phyloP scores from a whole-genome alignment of 1,284 basidiomycete species.

The Ceratobasidium sp. region DNA sequence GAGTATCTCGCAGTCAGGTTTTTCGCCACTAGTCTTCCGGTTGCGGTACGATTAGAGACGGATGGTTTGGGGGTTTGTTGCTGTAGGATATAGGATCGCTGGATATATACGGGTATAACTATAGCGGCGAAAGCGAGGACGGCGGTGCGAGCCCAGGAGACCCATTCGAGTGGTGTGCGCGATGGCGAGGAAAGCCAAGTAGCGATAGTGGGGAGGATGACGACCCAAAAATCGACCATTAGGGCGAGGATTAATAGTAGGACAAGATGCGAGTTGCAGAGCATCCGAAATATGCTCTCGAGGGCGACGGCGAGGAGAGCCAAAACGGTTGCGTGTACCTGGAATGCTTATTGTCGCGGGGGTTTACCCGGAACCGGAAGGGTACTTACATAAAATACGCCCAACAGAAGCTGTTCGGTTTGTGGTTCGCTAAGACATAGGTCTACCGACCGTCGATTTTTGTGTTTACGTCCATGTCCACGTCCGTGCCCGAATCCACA shows the following conservation, averaged over 20 bases:
- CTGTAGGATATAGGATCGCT: neutral
- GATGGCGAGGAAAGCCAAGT: neutral
- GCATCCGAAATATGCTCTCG: neutral
- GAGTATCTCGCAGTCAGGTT: constrained; percentile 18
- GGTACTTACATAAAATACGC: constrained; percentile 24
- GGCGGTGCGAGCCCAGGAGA: constrained; percentile 2
- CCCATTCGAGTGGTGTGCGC: neutral
- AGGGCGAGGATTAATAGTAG: constrained; percentile 14
- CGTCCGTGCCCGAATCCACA: constrained; percentile 12
- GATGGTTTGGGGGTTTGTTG: constrained; percentile 2
- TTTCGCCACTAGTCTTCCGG: constrained; percentile 21
- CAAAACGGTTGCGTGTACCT: neutral
- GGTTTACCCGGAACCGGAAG: neutral
- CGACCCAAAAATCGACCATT: constrained; percentile 1
- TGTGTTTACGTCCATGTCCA: constrained; percentile 9
- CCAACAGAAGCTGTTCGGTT: constrained; percentile 3
- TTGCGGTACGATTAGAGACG: neutral
- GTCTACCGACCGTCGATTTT: neutral
- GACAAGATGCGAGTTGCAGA: constrained; percentile 21
- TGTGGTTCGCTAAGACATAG: constrained; percentile 29
- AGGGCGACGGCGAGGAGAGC: constrained; percentile 28
- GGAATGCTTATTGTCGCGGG: neutral
- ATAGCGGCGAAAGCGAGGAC: constrained; percentile 20
- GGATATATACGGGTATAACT: neutral
- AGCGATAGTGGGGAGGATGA: neutral